Percentiles rank a stretch among this genome's conserved stretches.
These are phyloP conservation scores for Phylloporus scabripes DNA, from an alignment of 768 basidiomycete genomes.

Conservation along the genomic window DNA sequence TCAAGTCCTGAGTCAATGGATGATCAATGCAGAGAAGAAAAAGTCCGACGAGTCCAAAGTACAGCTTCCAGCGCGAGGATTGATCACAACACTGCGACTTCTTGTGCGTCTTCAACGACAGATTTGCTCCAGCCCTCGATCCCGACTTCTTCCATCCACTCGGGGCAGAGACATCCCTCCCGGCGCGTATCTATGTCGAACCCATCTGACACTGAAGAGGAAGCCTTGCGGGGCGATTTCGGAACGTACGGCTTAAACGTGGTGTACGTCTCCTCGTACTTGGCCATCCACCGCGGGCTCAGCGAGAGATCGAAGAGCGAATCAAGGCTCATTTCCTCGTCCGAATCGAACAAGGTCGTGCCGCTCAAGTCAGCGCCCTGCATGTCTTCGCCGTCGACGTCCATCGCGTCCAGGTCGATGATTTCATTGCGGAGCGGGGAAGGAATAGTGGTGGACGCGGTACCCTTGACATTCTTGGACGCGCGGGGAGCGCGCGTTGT, in stretches of 20 bases:
- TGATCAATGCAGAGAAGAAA: neutral
- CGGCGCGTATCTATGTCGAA: neutral
- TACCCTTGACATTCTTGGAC: neutral
- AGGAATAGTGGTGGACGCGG: neutral
- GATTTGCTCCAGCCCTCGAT: conserved; percentile 13
- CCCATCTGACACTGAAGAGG: neutral
- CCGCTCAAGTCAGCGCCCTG: neutral
- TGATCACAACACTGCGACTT: neutral
- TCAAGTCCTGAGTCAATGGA: neutral
- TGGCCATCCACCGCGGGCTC: conserved; percentile 10
- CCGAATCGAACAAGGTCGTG: neutral
- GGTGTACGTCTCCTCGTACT: conserved; percentile 11
- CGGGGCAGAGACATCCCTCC: conserved; percentile 19
- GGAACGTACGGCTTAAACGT: neutral
- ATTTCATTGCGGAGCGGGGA: neutral
- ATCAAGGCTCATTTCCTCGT: conserved; percentile 10
- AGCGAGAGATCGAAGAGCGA: conserved; percentile 4
- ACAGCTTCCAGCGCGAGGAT: neutral
- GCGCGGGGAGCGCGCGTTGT: neutral
- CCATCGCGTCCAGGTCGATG: neutral
- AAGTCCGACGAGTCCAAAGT: neutral
- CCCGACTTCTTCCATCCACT: conserved; percentile 19
- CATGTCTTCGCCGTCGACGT: neutral
- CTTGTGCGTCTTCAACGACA: neutral
- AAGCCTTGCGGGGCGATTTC: neutral